Evolutionary conservation across 306 rosid genomes (phyloP).

Genomic region (Prunus kanzakura): DNA sequence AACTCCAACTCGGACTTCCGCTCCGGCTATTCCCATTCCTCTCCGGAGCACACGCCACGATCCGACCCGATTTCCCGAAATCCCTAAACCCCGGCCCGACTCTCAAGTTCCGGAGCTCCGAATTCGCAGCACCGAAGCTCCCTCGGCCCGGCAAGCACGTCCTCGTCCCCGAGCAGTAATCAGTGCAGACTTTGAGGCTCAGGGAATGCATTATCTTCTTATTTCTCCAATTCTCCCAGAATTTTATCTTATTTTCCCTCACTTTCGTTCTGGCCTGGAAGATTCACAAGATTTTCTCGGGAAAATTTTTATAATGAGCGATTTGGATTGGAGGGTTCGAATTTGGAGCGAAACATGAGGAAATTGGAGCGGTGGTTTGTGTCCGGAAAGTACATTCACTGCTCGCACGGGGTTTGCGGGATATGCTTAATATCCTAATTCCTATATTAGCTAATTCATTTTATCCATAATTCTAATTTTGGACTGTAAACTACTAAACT

Average conservation of each 20-base stretch:
- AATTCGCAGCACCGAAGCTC: conserved; percentile 17
- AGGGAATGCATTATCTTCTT: conserved; percentile 56
- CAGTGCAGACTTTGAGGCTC: conserved; percentile 40
- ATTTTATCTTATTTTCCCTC: neutral
- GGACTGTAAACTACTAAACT: neutral
- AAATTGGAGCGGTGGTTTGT: neutral
- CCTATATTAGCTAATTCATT: neutral
- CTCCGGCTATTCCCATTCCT: conserved; percentile 37
- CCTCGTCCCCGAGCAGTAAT: conserved; percentile 32
- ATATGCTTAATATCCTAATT: neutral
- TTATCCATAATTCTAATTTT: neutral
- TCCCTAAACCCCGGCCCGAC: conserved; percentile 16
- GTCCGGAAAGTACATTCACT: neutral
- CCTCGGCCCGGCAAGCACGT: conserved; percentile 29
- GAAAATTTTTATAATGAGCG: neutral
- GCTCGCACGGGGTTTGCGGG: conserved; percentile 13
- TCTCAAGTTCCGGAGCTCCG: conserved; percentile 18
- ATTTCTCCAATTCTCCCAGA: neutral
- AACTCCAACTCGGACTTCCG: conserved; percentile 34
- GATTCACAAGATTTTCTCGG: neutral
- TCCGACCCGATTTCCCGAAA: conserved; percentile 22
- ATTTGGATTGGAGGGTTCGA: neutral
- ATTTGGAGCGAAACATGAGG: conserved; percentile 15
- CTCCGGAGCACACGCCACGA: conserved; percentile 51
- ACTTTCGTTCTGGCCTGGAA: neutral